These are phyloP conservation scores for Boletus insuetus DNA, from an alignment of 768 basidiomycete genomes.

Conservation along the genomic window DNA sequence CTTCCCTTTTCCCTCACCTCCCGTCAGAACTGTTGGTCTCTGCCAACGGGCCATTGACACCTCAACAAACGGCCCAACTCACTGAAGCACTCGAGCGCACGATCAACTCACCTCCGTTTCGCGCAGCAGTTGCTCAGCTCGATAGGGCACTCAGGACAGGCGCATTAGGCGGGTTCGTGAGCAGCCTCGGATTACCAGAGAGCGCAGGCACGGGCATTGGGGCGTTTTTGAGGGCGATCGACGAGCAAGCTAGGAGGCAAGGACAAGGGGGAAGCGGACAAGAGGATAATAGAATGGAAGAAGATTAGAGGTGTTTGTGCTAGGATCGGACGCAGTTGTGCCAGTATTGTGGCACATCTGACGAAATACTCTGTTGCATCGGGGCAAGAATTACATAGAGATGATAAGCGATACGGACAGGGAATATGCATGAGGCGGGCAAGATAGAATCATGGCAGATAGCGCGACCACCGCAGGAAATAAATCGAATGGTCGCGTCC, in stretches of 20 bases:
- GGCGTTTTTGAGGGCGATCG: slow-evolving; percentile 78
- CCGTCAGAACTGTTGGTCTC: slow-evolving; percentile 71
- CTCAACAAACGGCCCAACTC: slow-evolving; percentile 22
- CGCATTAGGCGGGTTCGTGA: slow-evolving; percentile 69
- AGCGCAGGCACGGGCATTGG: slow-evolving; percentile 77
- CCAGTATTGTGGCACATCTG: neutral
- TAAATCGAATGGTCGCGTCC: neutral
- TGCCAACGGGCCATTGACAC: slow-evolving; percentile 44
- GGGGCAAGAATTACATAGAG: neutral
- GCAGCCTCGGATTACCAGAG: slow-evolving; percentile 77
- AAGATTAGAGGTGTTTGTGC: slow-evolving; percentile 45
- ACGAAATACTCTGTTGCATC: neutral
- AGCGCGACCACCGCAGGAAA: too few species aligned
- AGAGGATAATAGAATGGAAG: slow-evolving; percentile 74
- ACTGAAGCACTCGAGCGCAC: slow-evolving; percentile 67
- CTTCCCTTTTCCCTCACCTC: slow-evolving; percentile 75
- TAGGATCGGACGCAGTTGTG: neutral
- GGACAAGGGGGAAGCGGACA: slow-evolving; percentile 18
- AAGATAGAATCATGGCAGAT: too few species aligned
- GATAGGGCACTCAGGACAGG: slow-evolving; percentile 86
- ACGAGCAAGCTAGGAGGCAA: slow-evolving; percentile 66
- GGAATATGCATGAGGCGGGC: too few species aligned
- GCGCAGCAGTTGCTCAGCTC: slow-evolving; percentile 71
- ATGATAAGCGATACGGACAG: neutral
- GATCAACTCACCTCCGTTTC: slow-evolving; percentile 82